phyloP scores from a whole-genome alignment of 768 basidiomycete species.

The Cystofilobasidium bisporidii region DNA sequence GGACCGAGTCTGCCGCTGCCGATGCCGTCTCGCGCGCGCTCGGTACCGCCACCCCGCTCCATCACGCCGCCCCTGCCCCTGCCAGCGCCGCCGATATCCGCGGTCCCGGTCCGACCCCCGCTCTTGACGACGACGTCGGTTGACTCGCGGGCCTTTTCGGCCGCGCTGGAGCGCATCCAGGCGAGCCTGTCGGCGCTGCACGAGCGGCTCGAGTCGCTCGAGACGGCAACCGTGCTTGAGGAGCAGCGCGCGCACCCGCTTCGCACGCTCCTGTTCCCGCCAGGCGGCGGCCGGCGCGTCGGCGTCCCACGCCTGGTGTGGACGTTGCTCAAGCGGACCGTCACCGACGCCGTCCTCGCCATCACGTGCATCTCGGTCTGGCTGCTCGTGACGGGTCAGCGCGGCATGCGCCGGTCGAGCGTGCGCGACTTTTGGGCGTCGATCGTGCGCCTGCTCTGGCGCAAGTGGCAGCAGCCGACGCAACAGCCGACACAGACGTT shows the following conservation, averaged over 20 bases:
- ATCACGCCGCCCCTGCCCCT: background rate
- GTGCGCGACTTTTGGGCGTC: background rate
- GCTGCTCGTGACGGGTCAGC: background rate
- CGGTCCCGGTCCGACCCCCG: background rate
- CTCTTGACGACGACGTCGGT: background rate
- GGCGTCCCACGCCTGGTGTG: background rate
- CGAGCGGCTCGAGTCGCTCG: conserved; percentile 17
- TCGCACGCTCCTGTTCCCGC: conserved; percentile 15
- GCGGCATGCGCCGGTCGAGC: conserved; percentile 2
- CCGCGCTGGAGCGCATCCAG: conserved; percentile 23
- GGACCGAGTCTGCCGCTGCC: conserved; percentile 3
- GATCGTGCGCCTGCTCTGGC: background rate
- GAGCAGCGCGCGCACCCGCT: conserved; percentile 13
- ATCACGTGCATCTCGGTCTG: background rate
- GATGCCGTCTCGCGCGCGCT: background rate
- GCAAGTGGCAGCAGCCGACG: background rate
- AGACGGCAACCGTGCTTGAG: conserved; percentile 2
- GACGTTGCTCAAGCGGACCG: conserved; percentile 2
- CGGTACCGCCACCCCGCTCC: background rate
- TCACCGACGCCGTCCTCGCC: background rate
- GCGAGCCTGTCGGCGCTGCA: conserved; percentile 19
- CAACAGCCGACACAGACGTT: too few species aligned
- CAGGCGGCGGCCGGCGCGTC: background rate
- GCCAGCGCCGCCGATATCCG: too few species aligned
- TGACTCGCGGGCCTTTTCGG: background rate